A percentile compares a stretch with the other conserved stretches of the same genome.
These are phyloP conservation scores for Clarireedia monteithiana DNA, from an alignment of 2,329 filamentous ascomycete genomes.

Conservation along the genomic window DNA sequence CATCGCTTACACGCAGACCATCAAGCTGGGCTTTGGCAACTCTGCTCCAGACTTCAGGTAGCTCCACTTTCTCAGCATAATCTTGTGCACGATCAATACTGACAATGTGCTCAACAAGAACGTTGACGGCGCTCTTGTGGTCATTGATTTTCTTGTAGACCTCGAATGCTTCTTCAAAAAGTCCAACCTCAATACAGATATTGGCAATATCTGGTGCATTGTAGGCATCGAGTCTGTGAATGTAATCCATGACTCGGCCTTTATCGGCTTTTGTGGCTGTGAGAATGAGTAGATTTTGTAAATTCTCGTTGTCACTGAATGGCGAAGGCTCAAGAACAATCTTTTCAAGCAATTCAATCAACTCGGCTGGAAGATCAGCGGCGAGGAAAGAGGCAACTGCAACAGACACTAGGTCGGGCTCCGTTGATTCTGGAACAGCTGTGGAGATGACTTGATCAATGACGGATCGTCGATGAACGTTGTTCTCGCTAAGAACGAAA, in stretches of 20 bases:
- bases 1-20: constrained; percentile 83
- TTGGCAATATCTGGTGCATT: constrained; percentile 87
- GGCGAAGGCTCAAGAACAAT: constrained; percentile 99
- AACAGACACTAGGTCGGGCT: constrained; percentile 90
- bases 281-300: constrained; percentile 94
- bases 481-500: constrained; percentile 93
- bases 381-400: constrained; percentile 90
- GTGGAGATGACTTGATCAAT: constrained; percentile 95
- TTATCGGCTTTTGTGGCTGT: constrained; percentile 97
- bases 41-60: constrained; percentile 95
- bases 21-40: constrained; percentile 97
- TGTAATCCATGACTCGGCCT: constrained; percentile 89
- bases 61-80: constrained; percentile 89
- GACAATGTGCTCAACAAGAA: constrained; percentile 92
- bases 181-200: constrained; percentile 88
- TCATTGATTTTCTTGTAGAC: constrained; percentile 98
- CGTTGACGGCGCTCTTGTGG: constrained; percentile 77
- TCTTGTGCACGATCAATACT: constrained; percentile 96
- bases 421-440: constrained; percentile 84
- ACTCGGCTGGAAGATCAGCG: constrained; percentile 82
- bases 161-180: constrained; percentile 95
- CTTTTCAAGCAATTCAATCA: constrained; percentile 97
- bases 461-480: constrained; percentile 85
- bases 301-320: constrained; percentile 93
- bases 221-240: constrained; percentile 83